Percentiles rank a stretch among this genome's conserved stretches.
These are phyloP conservation scores for Pseudocercospora vitis DNA, from an alignment of 2,329 filamentous ascomycete genomes.

Conservation along the genomic window DNA sequence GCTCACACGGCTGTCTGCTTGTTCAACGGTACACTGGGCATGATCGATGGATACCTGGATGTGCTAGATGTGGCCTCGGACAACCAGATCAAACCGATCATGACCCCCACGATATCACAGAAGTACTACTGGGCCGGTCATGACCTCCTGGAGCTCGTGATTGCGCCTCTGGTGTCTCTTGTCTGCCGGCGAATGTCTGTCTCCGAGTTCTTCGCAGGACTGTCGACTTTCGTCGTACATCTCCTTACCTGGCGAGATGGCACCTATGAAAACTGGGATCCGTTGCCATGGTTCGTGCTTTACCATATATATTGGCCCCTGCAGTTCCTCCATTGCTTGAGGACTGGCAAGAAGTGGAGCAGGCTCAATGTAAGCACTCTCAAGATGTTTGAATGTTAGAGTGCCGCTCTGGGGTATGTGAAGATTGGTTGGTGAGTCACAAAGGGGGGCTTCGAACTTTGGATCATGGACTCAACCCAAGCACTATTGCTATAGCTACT, in stretches of 20 bases:
- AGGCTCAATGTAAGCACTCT: conserved; percentile 67
- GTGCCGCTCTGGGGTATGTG: too few relatives aligned
- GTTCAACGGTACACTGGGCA: conserved; percentile 51
- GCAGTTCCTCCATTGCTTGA: conserved; percentile 51
- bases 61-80: conserved; percentile 38
- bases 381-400: conserved; percentile 55
- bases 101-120: conserved; percentile 28
- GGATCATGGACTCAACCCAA: too few relatives aligned
- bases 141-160: conserved; percentile 57
- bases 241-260: conserved; percentile 52
- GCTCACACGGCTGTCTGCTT: conserved; percentile 67
- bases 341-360: conserved; percentile 57
- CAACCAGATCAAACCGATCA: conserved; percentile 18
- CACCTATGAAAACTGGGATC: conserved; percentile 52
- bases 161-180: conserved; percentile 50
- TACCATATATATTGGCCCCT: conserved; percentile 57
- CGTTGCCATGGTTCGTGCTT: conserved; percentile 52
- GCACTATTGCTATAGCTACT: too few relatives aligned
- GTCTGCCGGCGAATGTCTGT: conserved; percentile 34
- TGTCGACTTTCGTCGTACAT: conserved; percentile 43
- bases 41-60: conserved; percentile 56
- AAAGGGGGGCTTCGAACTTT: too few relatives aligned
- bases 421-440: too few relatives aligned
- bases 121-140: conserved; percentile 67
- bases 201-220: conserved; percentile 28